phyloP scores from a whole-genome alignment of 176 grass and related monocot species.

The Pontederia paniculata region DNA sequence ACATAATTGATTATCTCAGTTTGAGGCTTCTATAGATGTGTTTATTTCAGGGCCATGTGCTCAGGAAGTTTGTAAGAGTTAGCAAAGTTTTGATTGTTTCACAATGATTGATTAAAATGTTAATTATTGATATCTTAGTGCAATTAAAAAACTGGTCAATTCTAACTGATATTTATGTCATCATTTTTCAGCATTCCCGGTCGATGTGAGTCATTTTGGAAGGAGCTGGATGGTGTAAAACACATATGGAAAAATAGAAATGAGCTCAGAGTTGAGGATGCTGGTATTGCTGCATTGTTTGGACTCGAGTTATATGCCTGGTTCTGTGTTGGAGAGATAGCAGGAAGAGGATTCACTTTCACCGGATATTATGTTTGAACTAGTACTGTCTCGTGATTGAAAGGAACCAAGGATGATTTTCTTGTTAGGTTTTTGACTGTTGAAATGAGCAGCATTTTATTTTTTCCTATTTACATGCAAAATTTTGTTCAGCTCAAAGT shows the following conservation, averaged over 20 bases:
- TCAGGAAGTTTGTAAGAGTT: too few species aligned
- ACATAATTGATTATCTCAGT: too few species aligned
- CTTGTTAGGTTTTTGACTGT: neutral
- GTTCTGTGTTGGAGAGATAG: constrained; percentile 62
- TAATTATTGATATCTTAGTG: neutral
- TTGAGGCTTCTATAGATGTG: too few species aligned
- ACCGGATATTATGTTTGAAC: constrained; percentile 75
- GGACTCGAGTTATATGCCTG: constrained; percentile 78
- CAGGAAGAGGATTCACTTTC: constrained; percentile 70
- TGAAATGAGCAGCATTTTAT: constrained; percentile 10
- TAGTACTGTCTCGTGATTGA: neutral
- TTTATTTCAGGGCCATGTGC: neutral
- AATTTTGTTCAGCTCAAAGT: constrained; percentile 48
- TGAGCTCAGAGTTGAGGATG: constrained; percentile 56
- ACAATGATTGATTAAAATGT: neutral
- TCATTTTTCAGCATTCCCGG: constrained; percentile 47
- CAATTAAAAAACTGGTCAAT: neutral
- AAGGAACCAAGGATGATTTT: neutral
- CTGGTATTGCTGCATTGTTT: constrained; percentile 62
- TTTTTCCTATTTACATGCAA: constrained; percentile 19
- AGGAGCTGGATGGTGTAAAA: constrained; percentile 60
- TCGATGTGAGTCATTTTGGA: constrained; percentile 61
- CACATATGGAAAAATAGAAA: constrained; percentile 44
- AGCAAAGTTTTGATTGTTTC: neutral
- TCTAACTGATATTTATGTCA: neutral